Evolutionary conservation across 108 stramenopile genomes (phyloP).

Genomic region (Cyclotella distinguenda): DNA sequence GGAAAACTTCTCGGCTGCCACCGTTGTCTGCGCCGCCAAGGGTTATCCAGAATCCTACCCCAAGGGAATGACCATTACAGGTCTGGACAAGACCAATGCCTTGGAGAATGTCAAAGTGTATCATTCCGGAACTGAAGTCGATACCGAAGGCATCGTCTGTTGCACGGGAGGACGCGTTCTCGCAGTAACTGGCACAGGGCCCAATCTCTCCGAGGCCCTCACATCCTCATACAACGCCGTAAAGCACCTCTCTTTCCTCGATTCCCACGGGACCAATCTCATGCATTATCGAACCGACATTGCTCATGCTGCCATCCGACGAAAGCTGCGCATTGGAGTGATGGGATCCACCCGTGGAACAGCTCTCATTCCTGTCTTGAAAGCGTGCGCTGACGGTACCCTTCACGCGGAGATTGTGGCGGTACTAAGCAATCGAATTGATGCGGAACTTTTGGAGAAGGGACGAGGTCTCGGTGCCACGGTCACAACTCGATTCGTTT

Average conservation of each 20-base stretch:
- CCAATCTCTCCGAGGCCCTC: constrained; percentile 80
- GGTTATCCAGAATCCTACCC: constrained; percentile 94
- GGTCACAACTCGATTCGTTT: constrained; percentile 79
- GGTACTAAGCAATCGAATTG: constrained; percentile 87
- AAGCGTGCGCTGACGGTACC: constrained; percentile 76
- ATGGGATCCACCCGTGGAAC: constrained; percentile 95
- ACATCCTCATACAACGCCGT: constrained; percentile 85
- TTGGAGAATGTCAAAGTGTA: constrained; percentile 87
- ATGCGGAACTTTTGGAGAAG: constrained; percentile 88
- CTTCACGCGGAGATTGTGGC: constrained; percentile 91
- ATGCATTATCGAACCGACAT: constrained; percentile 90
- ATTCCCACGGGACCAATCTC: constrained; percentile 31
- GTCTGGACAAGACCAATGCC: constrained; percentile 65
- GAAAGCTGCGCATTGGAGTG: constrained; percentile 89
- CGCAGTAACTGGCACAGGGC: constrained; percentile 91
- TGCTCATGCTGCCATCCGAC: constrained; percentile 71
- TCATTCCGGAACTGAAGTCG: constrained; percentile 92
- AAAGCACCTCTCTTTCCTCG: constrained; percentile 61
- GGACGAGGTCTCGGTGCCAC: constrained; percentile 84
- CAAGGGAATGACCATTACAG: constrained; percentile 94
- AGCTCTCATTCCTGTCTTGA: constrained; percentile 91
- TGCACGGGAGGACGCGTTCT: constrained; percentile 96
- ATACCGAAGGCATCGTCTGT: constrained; percentile 57
- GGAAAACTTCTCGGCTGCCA: constrained; percentile 78
- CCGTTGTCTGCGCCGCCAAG: constrained; percentile 94